Conservation (phyloP, 495 filamentous ascomycete species). For the Aspergillus steynii region DNA sequence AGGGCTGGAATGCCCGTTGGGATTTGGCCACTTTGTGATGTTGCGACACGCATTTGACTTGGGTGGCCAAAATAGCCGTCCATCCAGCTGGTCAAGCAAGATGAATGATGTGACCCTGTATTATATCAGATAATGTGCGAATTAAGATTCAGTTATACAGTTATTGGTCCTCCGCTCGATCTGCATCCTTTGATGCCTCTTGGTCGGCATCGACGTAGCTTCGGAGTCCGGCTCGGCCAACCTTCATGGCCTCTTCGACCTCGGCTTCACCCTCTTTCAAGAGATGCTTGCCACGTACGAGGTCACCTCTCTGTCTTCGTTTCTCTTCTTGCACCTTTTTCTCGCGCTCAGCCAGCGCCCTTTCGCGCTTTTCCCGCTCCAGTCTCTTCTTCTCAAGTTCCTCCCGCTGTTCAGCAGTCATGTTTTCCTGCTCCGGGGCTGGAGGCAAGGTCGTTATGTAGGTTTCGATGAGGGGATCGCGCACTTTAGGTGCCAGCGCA, state of each 20-base stretch:
- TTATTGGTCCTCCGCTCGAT: constrained; percentile 5
- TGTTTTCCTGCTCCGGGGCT: constrained; percentile 54
- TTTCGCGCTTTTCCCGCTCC: constrained; percentile 68
- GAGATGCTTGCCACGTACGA: constrained; percentile 64
- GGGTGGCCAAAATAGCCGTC: background rate
- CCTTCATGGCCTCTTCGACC: constrained; percentile 74
- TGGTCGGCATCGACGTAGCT: constrained; percentile 56
- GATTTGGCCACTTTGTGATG: background rate
- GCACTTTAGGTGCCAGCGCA: constrained; percentile 64
- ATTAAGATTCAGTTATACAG: background rate
- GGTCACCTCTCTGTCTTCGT: constrained; percentile 61
- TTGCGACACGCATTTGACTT: constrained; percentile 4
- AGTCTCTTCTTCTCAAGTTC: constrained; percentile 60
- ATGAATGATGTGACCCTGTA: constrained; percentile 4
- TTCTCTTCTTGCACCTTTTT: constrained; percentile 74
- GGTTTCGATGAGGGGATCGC: constrained; percentile 72
- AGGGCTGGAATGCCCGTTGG: background rate
- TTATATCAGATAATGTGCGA: constrained; percentile 7
- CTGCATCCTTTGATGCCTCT: constrained; percentile 13
- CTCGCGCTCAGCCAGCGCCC: constrained; percentile 74
- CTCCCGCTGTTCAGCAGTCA: constrained; percentile 58
- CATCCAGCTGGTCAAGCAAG: background rate
- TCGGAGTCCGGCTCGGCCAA: constrained; percentile 69
- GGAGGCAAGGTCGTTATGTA: constrained; percentile 73
- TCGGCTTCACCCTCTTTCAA: constrained; percentile 77